Conservation (phyloP, 1,284 basidiomycete genomes). For the Coniferiporia sulphurascens region DNA sequence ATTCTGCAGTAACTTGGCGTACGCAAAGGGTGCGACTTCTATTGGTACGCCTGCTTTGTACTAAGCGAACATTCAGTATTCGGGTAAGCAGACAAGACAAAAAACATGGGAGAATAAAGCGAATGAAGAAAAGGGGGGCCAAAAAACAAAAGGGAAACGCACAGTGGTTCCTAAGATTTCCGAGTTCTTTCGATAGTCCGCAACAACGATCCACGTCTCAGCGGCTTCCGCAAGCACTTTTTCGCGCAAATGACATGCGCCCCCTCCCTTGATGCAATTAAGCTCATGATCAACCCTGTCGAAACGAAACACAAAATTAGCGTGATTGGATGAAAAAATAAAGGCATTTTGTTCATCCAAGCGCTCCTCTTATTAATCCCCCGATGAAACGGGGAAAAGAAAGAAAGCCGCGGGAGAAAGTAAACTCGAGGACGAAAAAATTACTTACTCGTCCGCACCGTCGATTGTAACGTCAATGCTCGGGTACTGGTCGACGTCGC, state of each 20-base stretch:
- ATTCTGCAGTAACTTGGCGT: conserved; percentile 77
- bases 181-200: conserved; percentile 93
- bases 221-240: conserved; percentile 97
- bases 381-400: too few relatives aligned
- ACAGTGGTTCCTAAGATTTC: conserved; percentile 80
- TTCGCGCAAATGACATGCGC: conserved; percentile 94
- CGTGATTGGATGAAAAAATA: too few relatives aligned
- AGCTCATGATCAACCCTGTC: conserved; percentile 79
- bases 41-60: conserved; percentile 90
- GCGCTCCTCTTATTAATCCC: too few relatives aligned
- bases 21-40: conserved; percentile 96
- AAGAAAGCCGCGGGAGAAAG: background rate
- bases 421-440: conserved; percentile 19
- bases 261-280: conserved; percentile 97
- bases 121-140: background rate
- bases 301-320: too few relatives aligned
- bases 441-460: conserved; percentile 95
- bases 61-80: conserved; percentile 33
- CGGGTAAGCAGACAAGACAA: background rate
- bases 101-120: too few relatives aligned
- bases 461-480: conserved; percentile 94
- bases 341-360: too few relatives aligned
- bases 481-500: conserved; percentile 90
- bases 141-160: conserved; percentile 28
- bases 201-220: conserved; percentile 91